A percentile compares a stretch with the other conserved stretches of the same genome.
Evolutionary conservation across 441 rosid species (phyloP).

Genomic region (Erodium texanum): DNA sequence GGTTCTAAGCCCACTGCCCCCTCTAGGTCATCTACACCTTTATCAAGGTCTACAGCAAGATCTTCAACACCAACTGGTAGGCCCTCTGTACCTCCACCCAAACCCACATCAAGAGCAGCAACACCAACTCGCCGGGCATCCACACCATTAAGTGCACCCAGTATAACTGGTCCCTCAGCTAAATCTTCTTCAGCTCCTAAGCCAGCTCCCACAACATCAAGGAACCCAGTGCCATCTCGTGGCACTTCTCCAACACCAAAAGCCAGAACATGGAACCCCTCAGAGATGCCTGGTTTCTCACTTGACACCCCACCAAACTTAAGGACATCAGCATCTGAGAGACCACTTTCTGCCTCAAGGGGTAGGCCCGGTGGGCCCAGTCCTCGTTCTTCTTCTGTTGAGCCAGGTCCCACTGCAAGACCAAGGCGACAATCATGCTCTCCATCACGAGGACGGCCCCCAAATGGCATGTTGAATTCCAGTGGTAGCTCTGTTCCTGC

Average conservation of each 20-base stretch:
- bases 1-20: constrained; percentile 36
- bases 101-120: constrained; percentile 59
- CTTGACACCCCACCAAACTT: constrained; percentile 93
- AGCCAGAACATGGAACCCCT: constrained; percentile 91
- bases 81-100: constrained; percentile 56
- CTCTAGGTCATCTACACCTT: constrained; percentile 1
- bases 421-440: constrained; percentile 88
- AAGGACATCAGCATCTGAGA: constrained; percentile 69
- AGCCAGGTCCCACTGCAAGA: constrained; percentile 60
- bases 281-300: constrained; percentile 96
- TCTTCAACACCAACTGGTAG: constrained; percentile 83
- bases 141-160: constrained; percentile 42
- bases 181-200: constrained; percentile 46
- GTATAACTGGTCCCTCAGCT: constrained; percentile 41
- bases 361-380: constrained; percentile 93
- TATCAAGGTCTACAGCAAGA: constrained; percentile 21
- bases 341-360: constrained; percentile 87
- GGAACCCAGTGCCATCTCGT: constrained; percentile 48
- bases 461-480: constrained; percentile 42
- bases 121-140: constrained; percentile 78
- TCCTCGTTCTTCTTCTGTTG: constrained; percentile 76
- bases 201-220: constrained; percentile 36
- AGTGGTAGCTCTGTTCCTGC: constrained; percentile 97
- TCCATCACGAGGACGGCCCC: constrained; percentile 76
- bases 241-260: constrained; percentile 67